These are phyloP conservation scores for Pharnaceum exiguum DNA, from an alignment of 148 eudicot species.

Conservation along the genomic window DNA sequence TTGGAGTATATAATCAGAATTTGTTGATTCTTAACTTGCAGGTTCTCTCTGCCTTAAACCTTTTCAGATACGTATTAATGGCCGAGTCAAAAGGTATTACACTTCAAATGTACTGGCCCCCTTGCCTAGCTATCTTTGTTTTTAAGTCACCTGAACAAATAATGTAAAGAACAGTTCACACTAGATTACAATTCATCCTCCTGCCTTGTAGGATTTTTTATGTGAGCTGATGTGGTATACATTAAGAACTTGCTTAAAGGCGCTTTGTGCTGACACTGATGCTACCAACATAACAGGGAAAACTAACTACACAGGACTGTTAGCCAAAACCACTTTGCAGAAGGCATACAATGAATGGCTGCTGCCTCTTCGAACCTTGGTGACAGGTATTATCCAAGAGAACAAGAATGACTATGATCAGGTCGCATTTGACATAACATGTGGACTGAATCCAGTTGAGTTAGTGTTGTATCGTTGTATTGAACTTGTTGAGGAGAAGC, in stretches of 20 bases:
- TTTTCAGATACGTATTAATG: constrained; percentile 72
- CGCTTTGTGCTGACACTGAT: constrained; percentile 6
- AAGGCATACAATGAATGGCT: constrained; percentile 76
- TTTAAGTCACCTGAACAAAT: no score
- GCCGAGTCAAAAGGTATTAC: constrained; percentile 69
- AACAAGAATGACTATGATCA: constrained; percentile 37
- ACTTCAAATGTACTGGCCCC: neutral
- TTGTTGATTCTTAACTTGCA: constrained; percentile 28
- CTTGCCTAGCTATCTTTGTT: neutral
- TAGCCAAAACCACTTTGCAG: constrained; percentile 49
- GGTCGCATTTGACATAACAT: constrained; percentile 35
- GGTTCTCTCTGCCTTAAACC: constrained; percentile 88
- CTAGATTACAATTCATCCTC: no score
- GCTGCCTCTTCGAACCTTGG: constrained; percentile 62
- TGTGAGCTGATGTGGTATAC: no score
- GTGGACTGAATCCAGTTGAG: constrained; percentile 78
- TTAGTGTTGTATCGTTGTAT: constrained; percentile 76
- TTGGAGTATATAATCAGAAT: neutral
- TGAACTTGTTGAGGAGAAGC: constrained; percentile 77
- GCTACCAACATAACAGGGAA: constrained; percentile 50
- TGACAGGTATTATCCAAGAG: constrained; percentile 44
- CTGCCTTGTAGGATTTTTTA: no score
- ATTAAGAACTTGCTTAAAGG: no score
- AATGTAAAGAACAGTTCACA: no score
- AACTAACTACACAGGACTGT: constrained; percentile 59